Evolutionary conservation across 2,329 filamentous ascomycete genomes (phyloP).

Genomic region (Rhinocladiella similis): DNA sequence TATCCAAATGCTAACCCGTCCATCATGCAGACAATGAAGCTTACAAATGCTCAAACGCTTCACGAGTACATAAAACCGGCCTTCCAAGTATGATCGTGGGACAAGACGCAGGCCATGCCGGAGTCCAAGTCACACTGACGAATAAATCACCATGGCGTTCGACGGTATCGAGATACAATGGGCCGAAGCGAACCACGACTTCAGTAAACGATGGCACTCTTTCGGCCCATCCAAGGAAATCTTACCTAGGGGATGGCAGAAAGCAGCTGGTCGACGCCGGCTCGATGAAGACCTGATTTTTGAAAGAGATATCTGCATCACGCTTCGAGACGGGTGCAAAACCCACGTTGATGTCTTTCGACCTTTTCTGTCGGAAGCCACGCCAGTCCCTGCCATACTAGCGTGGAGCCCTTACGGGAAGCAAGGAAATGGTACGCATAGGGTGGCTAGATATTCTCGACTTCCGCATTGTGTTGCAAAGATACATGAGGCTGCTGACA

Average conservation of each 20-base stretch:
- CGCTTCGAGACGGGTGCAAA: constrained; percentile 30
- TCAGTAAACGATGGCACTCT: constrained; percentile 23
- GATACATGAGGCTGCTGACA: too few relatives aligned
- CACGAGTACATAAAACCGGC: too few relatives aligned
- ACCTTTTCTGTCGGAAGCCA: constrained; percentile 13
- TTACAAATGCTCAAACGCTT: too few relatives aligned
- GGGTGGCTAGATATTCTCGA: too few relatives aligned
- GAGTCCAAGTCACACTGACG: too few relatives aligned
- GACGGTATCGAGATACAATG: constrained; percentile 9
- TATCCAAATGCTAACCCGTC: too few relatives aligned
- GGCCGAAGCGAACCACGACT: constrained; percentile 14
- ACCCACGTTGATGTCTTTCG: constrained; percentile 33
- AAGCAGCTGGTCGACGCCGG: constrained; percentile 17
- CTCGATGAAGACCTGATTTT: constrained; percentile 21
- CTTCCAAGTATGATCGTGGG: too few relatives aligned
- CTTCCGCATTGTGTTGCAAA: too few relatives aligned
- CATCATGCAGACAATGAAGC: too few relatives aligned
- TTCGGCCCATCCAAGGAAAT: constrained; percentile 21
- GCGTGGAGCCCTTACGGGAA: constrained; percentile 36
- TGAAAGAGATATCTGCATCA: constrained; percentile 31
- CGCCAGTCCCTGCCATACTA: constrained; percentile 31
- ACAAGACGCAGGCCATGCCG: too few relatives aligned
- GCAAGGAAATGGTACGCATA: constrained; percentile 20
- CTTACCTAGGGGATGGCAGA: constrained; percentile 27
- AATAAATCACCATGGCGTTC: constrained; percentile 15